phyloP scores from a whole-genome alignment of 768 basidiomycete species.

The Tylopilus vinaceipallidus region DNA sequence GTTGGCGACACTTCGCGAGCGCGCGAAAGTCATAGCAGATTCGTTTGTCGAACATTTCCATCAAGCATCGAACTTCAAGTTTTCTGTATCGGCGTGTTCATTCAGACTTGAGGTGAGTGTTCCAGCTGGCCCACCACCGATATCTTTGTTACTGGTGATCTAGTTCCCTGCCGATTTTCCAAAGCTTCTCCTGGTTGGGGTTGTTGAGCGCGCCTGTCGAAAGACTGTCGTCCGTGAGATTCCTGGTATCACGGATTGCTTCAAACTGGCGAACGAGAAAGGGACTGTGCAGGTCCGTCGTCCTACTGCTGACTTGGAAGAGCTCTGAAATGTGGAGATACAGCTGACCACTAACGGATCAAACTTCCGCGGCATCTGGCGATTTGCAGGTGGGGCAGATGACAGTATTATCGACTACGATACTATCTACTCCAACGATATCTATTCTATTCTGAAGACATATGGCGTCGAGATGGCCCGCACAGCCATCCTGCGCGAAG shows the following conservation, averaged over 20 bases:
- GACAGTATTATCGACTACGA: constrained; percentile 71
- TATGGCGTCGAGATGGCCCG: constrained; percentile 99
- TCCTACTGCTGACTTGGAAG: neutral
- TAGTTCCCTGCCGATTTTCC: constrained; percentile 88
- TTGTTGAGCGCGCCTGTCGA: constrained; percentile 85
- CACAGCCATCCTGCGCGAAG: constrained; percentile 84
- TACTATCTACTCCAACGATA: constrained; percentile 90
- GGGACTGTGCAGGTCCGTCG: constrained; percentile 44
- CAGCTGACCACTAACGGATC: constrained; percentile 90
- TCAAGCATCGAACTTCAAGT: constrained; percentile 71
- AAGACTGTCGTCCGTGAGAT: constrained; percentile 88
- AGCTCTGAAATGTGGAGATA: neutral
- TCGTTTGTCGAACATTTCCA: constrained; percentile 57
- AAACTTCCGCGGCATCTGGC: constrained; percentile 89
- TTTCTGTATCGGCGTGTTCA: constrained; percentile 61
- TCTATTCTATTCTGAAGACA: constrained; percentile 84
- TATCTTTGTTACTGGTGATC: neutral
- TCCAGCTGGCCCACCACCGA: neutral
- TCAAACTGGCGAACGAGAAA: constrained; percentile 57
- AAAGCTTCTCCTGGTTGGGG: constrained; percentile 90
- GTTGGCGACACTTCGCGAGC: constrained; percentile 36
- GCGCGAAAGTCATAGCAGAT: constrained; percentile 44
- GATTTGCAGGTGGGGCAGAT: constrained; percentile 51
- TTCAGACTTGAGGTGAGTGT: constrained; percentile 80
- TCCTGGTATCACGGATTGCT: constrained; percentile 83